Conservation (phyloP, 139 green algal species). For the Edaphochlamys debaryana region DNA sequence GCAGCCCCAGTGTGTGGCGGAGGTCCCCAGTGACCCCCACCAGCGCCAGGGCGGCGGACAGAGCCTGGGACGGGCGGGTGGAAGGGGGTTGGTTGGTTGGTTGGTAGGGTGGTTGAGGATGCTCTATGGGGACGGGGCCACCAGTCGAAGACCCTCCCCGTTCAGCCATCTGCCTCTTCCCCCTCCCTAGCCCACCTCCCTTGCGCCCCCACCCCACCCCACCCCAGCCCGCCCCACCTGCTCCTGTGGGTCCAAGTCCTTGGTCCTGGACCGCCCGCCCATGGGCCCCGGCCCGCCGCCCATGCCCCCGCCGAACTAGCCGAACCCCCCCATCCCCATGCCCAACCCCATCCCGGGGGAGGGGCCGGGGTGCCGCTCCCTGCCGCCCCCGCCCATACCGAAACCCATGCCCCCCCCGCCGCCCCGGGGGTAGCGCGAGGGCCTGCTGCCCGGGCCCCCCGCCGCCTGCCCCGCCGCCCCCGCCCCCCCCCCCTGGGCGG, state of each 20-base stretch:
- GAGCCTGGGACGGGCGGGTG: conserved; percentile 13
- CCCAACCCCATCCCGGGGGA: not conserved
- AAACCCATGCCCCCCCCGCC: not conserved
- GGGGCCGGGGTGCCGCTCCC: not conserved
- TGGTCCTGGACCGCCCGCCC: no score
- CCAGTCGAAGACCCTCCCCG: no score
- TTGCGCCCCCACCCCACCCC: no score
- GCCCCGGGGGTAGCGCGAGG: not conserved
- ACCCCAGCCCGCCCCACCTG: not conserved
- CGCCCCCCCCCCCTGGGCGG: not conserved
- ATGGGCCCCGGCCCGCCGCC: not conserved
- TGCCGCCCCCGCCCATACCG: not conserved
- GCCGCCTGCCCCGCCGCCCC: not conserved
- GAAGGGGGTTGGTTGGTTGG: no score
- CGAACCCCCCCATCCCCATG: not conserved
- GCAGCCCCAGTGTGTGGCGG: conserved; percentile 14
- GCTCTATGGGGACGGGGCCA: no score
- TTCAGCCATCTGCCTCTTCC: no score
- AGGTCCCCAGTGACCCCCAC: conserved; percentile 6
- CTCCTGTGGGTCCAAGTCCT: conserved; percentile 28
- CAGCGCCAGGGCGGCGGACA: conserved; percentile 4
- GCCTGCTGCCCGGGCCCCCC: not conserved
- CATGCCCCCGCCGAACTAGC: not conserved
- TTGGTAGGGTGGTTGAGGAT: no score
- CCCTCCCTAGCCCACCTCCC: no score